Evolutionary conservation across 2,329 filamentous ascomycete genomes (phyloP).

Genomic region (Herpotrichia juniperi): DNA sequence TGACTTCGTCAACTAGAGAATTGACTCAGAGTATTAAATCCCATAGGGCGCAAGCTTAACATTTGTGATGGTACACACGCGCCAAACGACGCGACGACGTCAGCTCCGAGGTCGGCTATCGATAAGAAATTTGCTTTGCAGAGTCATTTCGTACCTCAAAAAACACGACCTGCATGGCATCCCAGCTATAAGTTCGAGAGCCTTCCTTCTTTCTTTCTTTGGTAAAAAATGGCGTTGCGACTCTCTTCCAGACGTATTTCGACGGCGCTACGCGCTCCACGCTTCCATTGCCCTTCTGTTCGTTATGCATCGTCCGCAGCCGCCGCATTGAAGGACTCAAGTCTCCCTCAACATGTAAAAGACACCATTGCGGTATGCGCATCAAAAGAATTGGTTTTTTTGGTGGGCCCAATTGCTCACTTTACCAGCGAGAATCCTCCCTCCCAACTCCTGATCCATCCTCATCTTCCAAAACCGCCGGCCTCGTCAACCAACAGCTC

Average conservation of each 20-base stretch:
- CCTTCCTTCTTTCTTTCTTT: not conserved
- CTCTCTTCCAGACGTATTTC: conserved; percentile 31
- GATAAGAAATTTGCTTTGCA: conserved; percentile 10
- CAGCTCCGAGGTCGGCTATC: conserved; percentile 9
- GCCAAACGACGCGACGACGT: not conserved
- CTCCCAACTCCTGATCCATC: conserved; percentile 75
- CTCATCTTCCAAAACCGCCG: conserved; percentile 73
- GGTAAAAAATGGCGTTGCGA: conserved; percentile 37
- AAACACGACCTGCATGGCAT: conserved; percentile 1
- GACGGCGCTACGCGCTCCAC: conserved; percentile 31
- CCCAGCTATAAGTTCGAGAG: not conserved
- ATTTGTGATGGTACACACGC: not conserved
- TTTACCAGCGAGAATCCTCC: conserved; percentile 34
- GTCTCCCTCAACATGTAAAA: conserved; percentile 48
- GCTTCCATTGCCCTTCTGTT: conserved; percentile 23
- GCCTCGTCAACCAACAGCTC: conserved; percentile 75
- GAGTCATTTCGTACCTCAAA: conserved; percentile 7
- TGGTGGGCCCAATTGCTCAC: conserved; percentile 10
- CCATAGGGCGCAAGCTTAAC: too few species aligned
- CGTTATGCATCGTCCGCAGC: conserved; percentile 50
- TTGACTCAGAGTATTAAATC: too few species aligned
- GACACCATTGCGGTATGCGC: conserved; percentile 49
- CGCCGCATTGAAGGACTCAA: conserved; percentile 45
- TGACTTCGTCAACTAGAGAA: too few species aligned
- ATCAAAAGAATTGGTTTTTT: not conserved